These are phyloP conservation scores for Adansonia digitata DNA, from an alignment of 345 rosid species.

Conservation along the genomic window DNA sequence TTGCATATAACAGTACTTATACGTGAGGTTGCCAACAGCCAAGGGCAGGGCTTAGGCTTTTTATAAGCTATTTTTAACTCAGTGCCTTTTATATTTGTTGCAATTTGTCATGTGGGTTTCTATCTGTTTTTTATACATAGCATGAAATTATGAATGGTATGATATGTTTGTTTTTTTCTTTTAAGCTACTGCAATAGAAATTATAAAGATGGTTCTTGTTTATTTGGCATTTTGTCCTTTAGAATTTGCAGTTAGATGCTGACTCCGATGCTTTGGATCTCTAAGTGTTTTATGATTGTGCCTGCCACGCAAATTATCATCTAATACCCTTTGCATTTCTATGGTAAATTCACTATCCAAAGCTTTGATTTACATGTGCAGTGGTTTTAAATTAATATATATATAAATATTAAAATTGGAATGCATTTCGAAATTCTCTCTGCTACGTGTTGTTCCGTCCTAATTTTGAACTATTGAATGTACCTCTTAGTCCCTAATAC, in stretches of 20 bases:
- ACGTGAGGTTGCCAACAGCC: not conserved
- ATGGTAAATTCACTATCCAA: conserved; percentile 12
- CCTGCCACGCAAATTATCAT: not conserved
- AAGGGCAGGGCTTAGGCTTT: too few species aligned
- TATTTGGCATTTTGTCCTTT: not conserved
- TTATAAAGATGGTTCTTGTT: not conserved
- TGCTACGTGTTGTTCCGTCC: not conserved
- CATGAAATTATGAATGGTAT: not conserved
- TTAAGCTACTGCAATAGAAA: not conserved
- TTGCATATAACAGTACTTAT: not conserved
- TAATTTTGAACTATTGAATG: not conserved
- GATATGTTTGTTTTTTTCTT: not conserved
- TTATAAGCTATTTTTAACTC: not conserved
- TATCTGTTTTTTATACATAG: not conserved
- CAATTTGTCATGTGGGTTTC: not conserved
- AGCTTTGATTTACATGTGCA: not conserved
- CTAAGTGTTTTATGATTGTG: not conserved
- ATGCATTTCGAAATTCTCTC: not conserved
- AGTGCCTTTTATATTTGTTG: not conserved
- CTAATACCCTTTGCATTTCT: not conserved
- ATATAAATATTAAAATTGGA: not conserved
- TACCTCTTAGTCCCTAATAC: not conserved
- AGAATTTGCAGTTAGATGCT: conserved; percentile 6
- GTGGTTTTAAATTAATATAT: too few species aligned
- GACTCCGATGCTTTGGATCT: not conserved